Conservation (phyloP, 352 stramenopile genomes). For the Globisporangium barbulae region DNA sequence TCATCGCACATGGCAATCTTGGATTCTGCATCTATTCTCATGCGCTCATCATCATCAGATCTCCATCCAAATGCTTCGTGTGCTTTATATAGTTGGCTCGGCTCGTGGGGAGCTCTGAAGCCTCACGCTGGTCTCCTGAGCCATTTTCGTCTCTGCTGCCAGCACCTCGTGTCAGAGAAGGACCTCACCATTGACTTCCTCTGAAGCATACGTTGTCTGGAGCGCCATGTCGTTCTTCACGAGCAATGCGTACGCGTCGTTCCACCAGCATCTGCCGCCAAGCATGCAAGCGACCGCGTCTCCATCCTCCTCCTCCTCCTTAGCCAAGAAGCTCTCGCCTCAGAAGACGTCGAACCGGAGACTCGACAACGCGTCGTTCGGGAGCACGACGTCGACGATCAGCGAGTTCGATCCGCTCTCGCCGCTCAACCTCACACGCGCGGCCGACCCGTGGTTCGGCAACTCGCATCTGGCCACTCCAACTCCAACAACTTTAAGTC, state of each 20-base stretch:
- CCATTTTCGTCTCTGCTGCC: neutral
- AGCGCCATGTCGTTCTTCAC: conserved; percentile 40
- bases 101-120: neutral
- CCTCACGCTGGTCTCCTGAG: neutral
- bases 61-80: neutral
- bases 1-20: neutral
- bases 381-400: conserved; percentile 25
- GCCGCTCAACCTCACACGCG: conserved; percentile 38
- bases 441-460: conserved; percentile 47
- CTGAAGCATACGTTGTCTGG: neutral
- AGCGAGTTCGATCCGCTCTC: conserved; percentile 58
- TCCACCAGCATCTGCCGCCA: conserved; percentile 20
- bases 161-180: neutral
- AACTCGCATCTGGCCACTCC: conserved; percentile 27
- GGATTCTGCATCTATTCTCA: conserved; percentile 5
- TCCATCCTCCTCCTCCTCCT: neutral
- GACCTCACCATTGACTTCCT: neutral
- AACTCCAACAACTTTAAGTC: conserved; percentile 19
- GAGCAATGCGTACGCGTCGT: conserved; percentile 34
- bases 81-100: conserved; percentile 5
- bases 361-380: conserved; percentile 29
- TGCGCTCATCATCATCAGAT: neutral
- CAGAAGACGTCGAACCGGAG: conserved; percentile 9
- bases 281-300: neutral
- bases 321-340: neutral